Evolutionary conservation across 2,329 filamentous ascomycete genomes (phyloP).

Genomic region (Ceratocystiopsis brevicomis): DNA sequence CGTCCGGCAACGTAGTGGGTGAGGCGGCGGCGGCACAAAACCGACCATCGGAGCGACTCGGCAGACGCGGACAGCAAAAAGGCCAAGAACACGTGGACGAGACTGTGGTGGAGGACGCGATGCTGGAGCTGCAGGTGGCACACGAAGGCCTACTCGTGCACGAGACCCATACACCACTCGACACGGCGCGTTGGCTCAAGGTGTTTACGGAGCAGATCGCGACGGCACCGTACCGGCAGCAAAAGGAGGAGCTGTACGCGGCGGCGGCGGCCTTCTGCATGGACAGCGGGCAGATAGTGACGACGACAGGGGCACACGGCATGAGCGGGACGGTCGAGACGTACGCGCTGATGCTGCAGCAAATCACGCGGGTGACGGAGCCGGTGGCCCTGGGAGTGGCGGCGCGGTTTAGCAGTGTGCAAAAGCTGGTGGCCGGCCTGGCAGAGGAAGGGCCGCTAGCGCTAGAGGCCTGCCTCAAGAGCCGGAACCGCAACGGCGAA

Average conservation of each 20-base stretch:
- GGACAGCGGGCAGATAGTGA: constrained; percentile 59
- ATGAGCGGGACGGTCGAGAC: constrained; percentile 41
- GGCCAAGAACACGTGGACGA: constrained; percentile 39
- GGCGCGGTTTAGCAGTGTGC: constrained; percentile 37
- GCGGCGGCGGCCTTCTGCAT: constrained; percentile 54
- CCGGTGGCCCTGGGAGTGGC: constrained; percentile 54
- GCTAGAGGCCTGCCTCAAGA: constrained; percentile 42
- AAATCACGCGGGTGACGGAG: constrained; percentile 52
- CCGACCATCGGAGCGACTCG: constrained; percentile 9
- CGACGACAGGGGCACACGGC: constrained; percentile 27
- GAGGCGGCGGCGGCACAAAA: constrained; percentile 6
- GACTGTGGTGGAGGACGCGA: constrained; percentile 48
- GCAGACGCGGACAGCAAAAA: constrained; percentile 21
- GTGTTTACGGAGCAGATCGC: constrained; percentile 64
- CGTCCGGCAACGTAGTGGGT: constrained; percentile 3
- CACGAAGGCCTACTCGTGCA: constrained; percentile 46
- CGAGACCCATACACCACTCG: constrained; percentile 39
- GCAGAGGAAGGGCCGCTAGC: constrained; percentile 36
- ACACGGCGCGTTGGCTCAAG: constrained; percentile 55
- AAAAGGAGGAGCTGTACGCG: constrained; percentile 26
- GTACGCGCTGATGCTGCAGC: constrained; percentile 57
- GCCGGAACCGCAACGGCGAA: constrained; percentile 36
- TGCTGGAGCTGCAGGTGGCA: constrained; percentile 49
- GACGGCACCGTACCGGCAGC: constrained; percentile 50
- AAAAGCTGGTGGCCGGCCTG: constrained; percentile 39